phyloP scores from a whole-genome alignment of 1,139 yeast species.

The Meyerozyma guilliermondii region DNA sequence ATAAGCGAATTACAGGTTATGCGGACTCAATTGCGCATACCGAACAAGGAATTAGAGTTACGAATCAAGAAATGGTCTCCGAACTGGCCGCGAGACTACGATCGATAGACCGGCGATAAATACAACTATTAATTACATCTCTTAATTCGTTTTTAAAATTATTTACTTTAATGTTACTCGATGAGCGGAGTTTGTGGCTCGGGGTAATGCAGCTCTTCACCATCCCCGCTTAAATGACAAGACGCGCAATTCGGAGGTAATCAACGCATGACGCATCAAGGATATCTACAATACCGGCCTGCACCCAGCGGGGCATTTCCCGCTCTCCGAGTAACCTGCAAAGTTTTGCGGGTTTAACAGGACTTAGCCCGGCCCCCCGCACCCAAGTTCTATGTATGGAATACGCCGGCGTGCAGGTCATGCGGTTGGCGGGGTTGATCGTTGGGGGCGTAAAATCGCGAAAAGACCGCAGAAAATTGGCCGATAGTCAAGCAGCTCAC shows the following conservation, averaged over 20 bases:
- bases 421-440: no score
- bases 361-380: not conserved
- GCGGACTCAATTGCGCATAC: no score
- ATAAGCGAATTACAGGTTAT: no score
- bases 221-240: not conserved
- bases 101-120: no score
- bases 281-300: not conserved
- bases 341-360: not conserved
- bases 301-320: not conserved
- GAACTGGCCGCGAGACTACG: no score
- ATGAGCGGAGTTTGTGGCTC: not conserved
- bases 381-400: not conserved
- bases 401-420: not conserved
- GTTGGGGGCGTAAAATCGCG: not conserved
- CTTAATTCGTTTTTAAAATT: no score
- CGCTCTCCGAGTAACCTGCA: slow-evolving; percentile 1
- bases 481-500: not conserved
- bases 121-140: no score
- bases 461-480: not conserved
- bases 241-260: not conserved
- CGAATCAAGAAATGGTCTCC: no score
- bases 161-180: no score
- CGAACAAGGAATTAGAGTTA: no score
- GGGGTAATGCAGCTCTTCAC: not conserved
- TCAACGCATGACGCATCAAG: not conserved